Base-by-base conservation (phyloP, 768 basidiomycete genomes). In the Leucogyrophana mollusca region DNA sequence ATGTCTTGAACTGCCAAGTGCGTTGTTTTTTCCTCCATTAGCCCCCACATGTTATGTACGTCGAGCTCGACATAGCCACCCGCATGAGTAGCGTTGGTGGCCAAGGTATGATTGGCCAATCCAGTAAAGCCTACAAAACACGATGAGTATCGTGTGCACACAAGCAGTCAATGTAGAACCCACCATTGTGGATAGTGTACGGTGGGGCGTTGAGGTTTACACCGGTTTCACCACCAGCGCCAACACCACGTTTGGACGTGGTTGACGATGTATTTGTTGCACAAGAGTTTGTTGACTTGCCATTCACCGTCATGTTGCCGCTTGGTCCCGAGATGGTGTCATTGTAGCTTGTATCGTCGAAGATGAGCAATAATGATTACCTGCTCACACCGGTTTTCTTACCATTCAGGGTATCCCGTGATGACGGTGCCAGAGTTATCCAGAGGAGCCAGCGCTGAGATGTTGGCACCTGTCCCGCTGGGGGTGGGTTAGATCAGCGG, bases 401-500 rank as follows among this genome's bases (percentile, higher is more conserved):
- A 80, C 79, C 82, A 81, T 68, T 87, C 84, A 14, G 84, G 84
- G 56, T 80, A 86, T 65, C 33, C 85, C 65, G 11, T 60, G 64
- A 53, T 75, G 76, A 14, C 79, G 82, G 4, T 80, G 82, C 17
- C 83, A 14, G 83, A 82, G 17, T 85, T 72, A 39, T 75, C 49
- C 62, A 81, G 77, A 4, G 80, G 77, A 13, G 34, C 67, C 71
- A 10, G 78, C 80, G 52, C 77, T 35, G 72, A 69, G 38, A 81
- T 59, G 55, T 81, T 70, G 16, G 73, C 71, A 18, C 71, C 71
- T 34, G 77, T 74, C 17, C 81, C 80, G 55, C 82, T 82, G 52
- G 27, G 17, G 40, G 13, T 30, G 13, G 6, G 6, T 30, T 30
- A 30, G 27, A 13, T 30, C 7, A 30, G 13, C 13, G 27, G 27